Evolutionary conservation across 371 early-diverging fungal species (phyloP).

Genomic region (Rhizopus microsporus): DNA sequence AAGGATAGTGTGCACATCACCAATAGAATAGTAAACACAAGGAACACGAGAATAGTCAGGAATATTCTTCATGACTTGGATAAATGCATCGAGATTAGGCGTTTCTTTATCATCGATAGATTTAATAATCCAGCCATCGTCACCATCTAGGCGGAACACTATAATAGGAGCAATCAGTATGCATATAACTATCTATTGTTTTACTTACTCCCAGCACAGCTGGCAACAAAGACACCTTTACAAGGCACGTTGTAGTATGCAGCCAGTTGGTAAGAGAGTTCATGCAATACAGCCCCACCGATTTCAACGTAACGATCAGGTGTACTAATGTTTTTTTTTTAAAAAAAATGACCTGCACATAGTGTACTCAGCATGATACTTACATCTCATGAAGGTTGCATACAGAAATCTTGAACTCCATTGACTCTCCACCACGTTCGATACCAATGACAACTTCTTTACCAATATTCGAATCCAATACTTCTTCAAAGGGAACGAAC

Average conservation of each 20-base stretch:
- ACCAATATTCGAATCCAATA: slow-evolving; percentile 77
- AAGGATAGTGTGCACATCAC: slow-evolving; percentile 72
- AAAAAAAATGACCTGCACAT: neutral
- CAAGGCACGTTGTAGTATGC: slow-evolving; percentile 78
- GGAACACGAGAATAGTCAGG: slow-evolving; percentile 80
- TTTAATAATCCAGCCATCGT: slow-evolving; percentile 79
- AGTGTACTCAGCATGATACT: slow-evolving; percentile 16
- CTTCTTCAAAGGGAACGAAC: slow-evolving; percentile 82
- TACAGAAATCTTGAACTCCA: slow-evolving; percentile 61
- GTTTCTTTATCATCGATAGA: slow-evolving; percentile 75
- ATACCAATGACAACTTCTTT: slow-evolving; percentile 61
- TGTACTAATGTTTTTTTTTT: slow-evolving; percentile 41
- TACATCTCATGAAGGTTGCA: slow-evolving; percentile 76
- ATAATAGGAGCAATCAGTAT: slow-evolving; percentile 2
- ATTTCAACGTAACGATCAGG: slow-evolving; percentile 83
- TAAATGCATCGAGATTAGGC: slow-evolving; percentile 73
- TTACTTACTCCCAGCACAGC: slow-evolving; percentile 52
- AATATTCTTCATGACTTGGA: slow-evolving; percentile 71
- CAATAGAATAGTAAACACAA: slow-evolving; percentile 80
- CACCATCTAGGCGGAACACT: slow-evolving; percentile 80
- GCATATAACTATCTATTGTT: neutral
- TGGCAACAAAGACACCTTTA: slow-evolving; percentile 85
- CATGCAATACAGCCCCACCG: slow-evolving; percentile 86
- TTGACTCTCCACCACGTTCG: slow-evolving; percentile 76
- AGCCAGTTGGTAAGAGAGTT: slow-evolving; percentile 89